Base-by-base conservation (phyloP, 148 eudicot species). In the Fagopyrum homotropicum region DNA sequence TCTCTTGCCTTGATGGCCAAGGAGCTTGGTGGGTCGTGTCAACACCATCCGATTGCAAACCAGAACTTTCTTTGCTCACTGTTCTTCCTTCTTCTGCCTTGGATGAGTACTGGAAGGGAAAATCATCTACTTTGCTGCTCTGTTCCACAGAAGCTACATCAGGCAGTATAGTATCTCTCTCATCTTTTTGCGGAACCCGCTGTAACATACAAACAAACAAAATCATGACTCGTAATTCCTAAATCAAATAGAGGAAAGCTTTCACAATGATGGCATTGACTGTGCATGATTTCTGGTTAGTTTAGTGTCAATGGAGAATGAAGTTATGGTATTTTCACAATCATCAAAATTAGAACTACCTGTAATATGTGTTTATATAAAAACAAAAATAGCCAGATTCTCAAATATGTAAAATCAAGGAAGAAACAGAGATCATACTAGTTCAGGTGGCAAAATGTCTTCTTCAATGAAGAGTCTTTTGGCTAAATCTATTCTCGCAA, bases 401-500 rank as follows among this genome's bases (percentile, higher is more conserved):
- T 19, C n/a, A 72, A 56, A 47, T 4, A 50, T 14, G 30, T 11
- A 11, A 56, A 26, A 64, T 9, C 17, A 26, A 63, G 16, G 71
- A 26, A 43, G 2, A 46, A 11, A 43, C 26, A 11, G 17, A 69
- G 66, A 54, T 10, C 79, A 60, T 73, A 92, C 98, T 96, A 84
- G 72, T 80, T 89, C 93, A 40, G 81, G 85, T 44, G 88, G 89
- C 57, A 93, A 75, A 61, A 89, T 68, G 77, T 90, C 98, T 54
- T 83, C 77, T 77, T 88, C 97, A 52, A 91, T 83, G 75, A 90
- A 88, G 52, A 91, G 91, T 81, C 98, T 89, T 76, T 80, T 35
- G n/a, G 92, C 78, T 74, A 89, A 61, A 81, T 84, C 88, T 75
- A 86, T 80, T 80, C 83, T 89, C 51, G 80, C 82, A 71, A 93